These are phyloP conservation scores for Aechmea fasciata DNA, from an alignment of 176 grass and related monocot species.

Conservation along the genomic window DNA sequence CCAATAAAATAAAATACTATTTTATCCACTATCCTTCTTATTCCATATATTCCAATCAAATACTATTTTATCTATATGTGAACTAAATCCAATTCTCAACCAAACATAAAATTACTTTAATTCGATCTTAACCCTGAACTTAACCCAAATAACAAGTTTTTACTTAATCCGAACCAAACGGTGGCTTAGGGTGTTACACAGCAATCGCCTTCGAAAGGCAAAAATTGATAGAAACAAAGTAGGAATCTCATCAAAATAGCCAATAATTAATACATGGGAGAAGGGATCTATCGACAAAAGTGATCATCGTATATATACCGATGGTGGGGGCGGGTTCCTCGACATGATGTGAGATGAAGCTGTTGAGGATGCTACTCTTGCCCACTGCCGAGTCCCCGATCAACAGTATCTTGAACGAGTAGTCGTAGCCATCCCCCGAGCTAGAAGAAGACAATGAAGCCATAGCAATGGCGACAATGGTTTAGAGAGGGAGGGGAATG, in stretches of 20 bases:
- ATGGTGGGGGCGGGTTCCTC: constrained; percentile 67
- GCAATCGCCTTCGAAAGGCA: too few species aligned
- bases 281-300: neutral
- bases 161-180: too few species aligned
- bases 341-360: constrained; percentile 59
- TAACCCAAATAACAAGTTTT: too few species aligned
- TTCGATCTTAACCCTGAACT: too few species aligned
- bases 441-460: constrained; percentile 15
- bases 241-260: constrained; percentile 1
- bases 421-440: constrained; percentile 47
- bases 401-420: constrained; percentile 86
- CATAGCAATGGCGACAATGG: neutral
- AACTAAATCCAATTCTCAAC: too few species aligned
- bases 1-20: too few species aligned
- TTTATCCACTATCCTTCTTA: too few species aligned
- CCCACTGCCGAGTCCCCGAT: constrained; percentile 92
- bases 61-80: too few species aligned
- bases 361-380: constrained; percentile 92
- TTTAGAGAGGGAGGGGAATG: neutral
- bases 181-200: too few species aligned
- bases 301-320: constrained; percentile 63
- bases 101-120: too few species aligned
- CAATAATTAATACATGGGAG: constrained; percentile 1
- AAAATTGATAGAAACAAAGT: neutral
- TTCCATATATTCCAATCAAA: too few species aligned